phyloP scores from a whole-genome alignment of 1,284 basidiomycete genomes.

The Papiliotrema laurentii region DNA sequence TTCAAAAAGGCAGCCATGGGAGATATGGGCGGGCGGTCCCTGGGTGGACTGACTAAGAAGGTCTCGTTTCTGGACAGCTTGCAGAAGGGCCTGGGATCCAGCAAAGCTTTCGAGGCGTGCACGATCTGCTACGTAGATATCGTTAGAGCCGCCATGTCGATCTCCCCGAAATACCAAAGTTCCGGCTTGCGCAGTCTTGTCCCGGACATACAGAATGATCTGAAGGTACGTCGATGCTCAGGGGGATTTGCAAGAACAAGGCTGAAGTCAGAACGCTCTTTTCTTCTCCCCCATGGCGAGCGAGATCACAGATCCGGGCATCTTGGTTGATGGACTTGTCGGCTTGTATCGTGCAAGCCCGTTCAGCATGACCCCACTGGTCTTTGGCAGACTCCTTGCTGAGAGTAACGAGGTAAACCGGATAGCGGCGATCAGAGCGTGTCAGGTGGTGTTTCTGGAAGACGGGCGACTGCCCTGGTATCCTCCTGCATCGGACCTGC shows the following conservation, averaged over 20 bases:
- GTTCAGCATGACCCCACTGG: conserved; percentile 56
- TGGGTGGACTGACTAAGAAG: conserved; percentile 46
- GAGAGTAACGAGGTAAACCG: conserved; percentile 74
- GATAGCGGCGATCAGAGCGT: conserved; percentile 68
- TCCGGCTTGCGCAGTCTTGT: conserved; percentile 63
- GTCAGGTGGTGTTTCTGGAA: conserved; percentile 52
- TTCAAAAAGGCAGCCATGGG: conserved; percentile 52
- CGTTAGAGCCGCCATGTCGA: conserved; percentile 69
- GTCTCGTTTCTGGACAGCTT: conserved; percentile 48
- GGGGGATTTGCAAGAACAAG: background rate
- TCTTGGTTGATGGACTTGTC: conserved; percentile 70
- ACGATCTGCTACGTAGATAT: conserved; percentile 71
- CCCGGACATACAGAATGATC: conserved; percentile 68
- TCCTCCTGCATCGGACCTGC: conserved; percentile 15
- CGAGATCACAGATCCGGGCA: conserved; percentile 67
- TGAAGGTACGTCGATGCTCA: conserved; percentile 56
- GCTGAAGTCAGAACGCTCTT: conserved; percentile 28
- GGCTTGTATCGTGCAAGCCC: conserved; percentile 66
- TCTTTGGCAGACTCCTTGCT: conserved; percentile 66
- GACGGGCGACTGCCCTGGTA: conserved; percentile 34
- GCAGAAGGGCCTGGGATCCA: conserved; percentile 35
- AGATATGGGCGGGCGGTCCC: conserved; percentile 28
- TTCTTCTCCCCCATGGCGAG: conserved; percentile 26
- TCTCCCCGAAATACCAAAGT: conserved; percentile 55
- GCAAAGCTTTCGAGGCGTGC: conserved; percentile 36